phyloP scores from a whole-genome alignment of 495 filamentous ascomycete genomes.

The Ascobolus immersus region DNA sequence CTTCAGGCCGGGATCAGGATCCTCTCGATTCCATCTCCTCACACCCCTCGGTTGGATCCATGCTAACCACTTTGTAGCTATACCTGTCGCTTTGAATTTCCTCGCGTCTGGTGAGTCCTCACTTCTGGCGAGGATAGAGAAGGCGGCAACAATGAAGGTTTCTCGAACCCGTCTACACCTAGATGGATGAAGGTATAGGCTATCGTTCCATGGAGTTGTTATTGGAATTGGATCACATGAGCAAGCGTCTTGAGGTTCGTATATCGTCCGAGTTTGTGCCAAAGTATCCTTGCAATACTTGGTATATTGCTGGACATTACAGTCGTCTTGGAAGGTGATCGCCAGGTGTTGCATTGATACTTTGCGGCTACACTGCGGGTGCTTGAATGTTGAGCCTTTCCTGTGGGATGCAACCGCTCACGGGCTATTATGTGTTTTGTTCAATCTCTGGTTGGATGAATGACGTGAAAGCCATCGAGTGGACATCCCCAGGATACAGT shows the following conservation, averaged over 20 bases:
- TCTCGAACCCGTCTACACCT: conserved; percentile 18
- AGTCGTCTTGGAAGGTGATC: not conserved
- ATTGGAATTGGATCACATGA: conserved; percentile 5
- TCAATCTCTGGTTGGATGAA: conserved; percentile 4
- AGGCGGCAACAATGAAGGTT: conserved; percentile 21
- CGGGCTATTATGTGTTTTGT: conserved; percentile 3
- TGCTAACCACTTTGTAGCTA: conserved; percentile 21
- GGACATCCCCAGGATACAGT: conserved; percentile 16
- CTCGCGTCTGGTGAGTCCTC: conserved; percentile 58
- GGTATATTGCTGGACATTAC: not conserved
- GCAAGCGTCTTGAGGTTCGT: conserved; percentile 23
- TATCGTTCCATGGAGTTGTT: not conserved
- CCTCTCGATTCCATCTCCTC: conserved; percentile 3
- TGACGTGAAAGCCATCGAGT: conserved; percentile 11
- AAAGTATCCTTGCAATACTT: conserved; percentile 7
- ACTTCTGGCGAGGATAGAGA: conserved; percentile 8
- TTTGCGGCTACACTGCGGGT: conserved; percentile 68
- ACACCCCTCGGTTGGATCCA: not conserved
- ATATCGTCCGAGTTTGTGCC: conserved; percentile 13
- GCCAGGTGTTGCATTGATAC: conserved; percentile 6
- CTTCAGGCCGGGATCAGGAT: too few relatives aligned
- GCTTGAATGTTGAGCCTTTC: conserved; percentile 30
- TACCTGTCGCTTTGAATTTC: conserved; percentile 55
- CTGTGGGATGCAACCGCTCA: conserved; percentile 23
- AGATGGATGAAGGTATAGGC: conserved; percentile 4